A percentile compares a stretch with the other conserved stretches of the same genome.
Conservation (phyloP, 305 asterid species). For the Fraxinus albicans region DNA sequence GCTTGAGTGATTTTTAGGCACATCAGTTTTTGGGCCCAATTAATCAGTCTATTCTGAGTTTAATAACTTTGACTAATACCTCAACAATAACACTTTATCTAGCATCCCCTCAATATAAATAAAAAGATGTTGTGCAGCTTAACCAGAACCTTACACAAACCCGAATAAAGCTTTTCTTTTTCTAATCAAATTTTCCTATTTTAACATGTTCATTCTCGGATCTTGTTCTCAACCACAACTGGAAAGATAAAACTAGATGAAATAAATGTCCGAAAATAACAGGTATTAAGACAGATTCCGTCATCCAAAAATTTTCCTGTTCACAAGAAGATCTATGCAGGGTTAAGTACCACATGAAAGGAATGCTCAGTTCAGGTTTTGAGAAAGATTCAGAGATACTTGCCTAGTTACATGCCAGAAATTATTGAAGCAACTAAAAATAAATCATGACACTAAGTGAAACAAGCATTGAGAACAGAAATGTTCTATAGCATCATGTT, state of each 20-base stretch:
- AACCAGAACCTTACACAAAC: background rate
- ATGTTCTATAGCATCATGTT: background rate
- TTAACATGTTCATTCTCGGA: background rate
- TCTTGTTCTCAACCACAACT: background rate
- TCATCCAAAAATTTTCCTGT: background rate
- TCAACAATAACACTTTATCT: background rate
- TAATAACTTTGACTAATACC: background rate
- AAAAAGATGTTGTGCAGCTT: background rate
- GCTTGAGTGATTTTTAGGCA: background rate
- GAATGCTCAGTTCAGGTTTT: background rate
- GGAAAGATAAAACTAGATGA: background rate
- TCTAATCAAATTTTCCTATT: background rate
- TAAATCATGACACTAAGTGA: background rate
- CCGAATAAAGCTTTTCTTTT: background rate
- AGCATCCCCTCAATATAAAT: background rate
- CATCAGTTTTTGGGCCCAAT: background rate
- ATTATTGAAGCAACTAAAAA: background rate
- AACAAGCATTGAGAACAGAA: background rate
- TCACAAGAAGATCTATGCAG: background rate
- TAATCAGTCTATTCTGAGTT: background rate
- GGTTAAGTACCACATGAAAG: background rate
- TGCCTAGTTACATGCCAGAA: background rate
- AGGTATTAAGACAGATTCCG: background rate
- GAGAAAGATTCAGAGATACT: background rate
- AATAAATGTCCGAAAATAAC: background rate